These are phyloP conservation scores for Aspergillus hortae DNA, from an alignment of 2,329 filamentous ascomycete genomes.

Conservation along the genomic window DNA sequence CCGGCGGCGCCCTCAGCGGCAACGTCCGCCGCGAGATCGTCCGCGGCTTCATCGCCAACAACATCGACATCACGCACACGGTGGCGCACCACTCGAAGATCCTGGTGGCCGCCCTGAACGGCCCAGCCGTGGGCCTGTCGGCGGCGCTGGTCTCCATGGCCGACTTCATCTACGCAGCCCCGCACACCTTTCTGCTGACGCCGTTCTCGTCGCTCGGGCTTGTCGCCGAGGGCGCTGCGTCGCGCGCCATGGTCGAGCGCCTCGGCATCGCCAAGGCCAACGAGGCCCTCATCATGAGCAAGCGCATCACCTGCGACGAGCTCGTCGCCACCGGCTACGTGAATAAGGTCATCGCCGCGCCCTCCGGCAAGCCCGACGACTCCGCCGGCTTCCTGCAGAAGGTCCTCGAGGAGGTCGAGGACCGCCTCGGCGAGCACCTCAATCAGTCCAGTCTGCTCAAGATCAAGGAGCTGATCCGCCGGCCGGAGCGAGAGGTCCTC, in stretches of 20 bases:
- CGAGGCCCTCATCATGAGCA: slow-evolving; percentile 90
- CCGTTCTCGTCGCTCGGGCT: slow-evolving; percentile 88
- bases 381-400: slow-evolving; percentile 65
- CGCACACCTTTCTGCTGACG: slow-evolving; percentile 79
- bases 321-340: slow-evolving; percentile 75
- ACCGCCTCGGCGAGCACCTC: slow-evolving; percentile 74
- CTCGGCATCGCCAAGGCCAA: slow-evolving; percentile 80
- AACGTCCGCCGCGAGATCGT: slow-evolving; percentile 59
- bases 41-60: slow-evolving; percentile 72
- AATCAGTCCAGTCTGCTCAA: slow-evolving; percentile 72
- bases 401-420: slow-evolving; percentile 77
- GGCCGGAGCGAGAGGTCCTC: slow-evolving; percentile 67
- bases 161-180: slow-evolving; percentile 88
- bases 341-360: slow-evolving; percentile 70
- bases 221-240: slow-evolving; percentile 83
- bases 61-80: slow-evolving; percentile 82
- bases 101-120: slow-evolving; percentile 86
- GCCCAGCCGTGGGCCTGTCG: slow-evolving; percentile 81
- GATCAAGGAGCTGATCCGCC: slow-evolving; percentile 80
- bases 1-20: slow-evolving; percentile 38
- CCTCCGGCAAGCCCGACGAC: slow-evolving; percentile 56
- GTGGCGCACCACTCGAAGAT: slow-evolving; percentile 95
- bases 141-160: slow-evolving; percentile 79
- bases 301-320: slow-evolving; percentile 68
- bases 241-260: slow-evolving; percentile 71